These are phyloP conservation scores for Jacaranda mimosifolia DNA, from an alignment of 257 asterid genomes.

Conservation along the genomic window DNA sequence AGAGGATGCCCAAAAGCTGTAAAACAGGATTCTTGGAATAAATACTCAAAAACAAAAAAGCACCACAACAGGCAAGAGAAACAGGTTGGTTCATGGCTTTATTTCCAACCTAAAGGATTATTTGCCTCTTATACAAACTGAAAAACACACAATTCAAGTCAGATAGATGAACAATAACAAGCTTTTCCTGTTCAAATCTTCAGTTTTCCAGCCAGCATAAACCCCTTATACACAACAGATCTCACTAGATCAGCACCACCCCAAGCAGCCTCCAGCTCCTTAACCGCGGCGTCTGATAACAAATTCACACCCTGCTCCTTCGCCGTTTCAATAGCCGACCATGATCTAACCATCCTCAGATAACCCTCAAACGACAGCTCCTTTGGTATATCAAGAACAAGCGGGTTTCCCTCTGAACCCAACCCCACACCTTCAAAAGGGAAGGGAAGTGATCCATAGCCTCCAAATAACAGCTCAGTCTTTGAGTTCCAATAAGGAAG, in stretches of 20 bases:
- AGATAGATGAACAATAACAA: background rate
- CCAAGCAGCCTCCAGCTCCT: constrained; percentile 51
- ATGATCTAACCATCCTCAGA: constrained; percentile 37
- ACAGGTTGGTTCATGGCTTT: too few species aligned
- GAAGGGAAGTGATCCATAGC: constrained; percentile 38
- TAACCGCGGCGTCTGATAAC: constrained; percentile 25
- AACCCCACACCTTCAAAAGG: constrained; percentile 47
- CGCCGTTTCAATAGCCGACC: constrained; percentile 45
- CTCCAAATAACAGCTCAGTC: background rate
- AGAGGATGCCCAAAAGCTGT: too few species aligned
- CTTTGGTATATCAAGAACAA: constrained; percentile 38
- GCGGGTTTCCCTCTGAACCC: constrained; percentile 40
- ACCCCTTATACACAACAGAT: constrained; percentile 35
- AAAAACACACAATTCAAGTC: background rate
- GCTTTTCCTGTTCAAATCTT: constrained; percentile 5
- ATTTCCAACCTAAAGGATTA: too few species aligned
- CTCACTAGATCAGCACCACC: constrained; percentile 37
- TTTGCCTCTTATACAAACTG: background rate
- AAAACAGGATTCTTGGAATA: too few species aligned
- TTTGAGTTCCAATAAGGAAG: constrained; percentile 41
- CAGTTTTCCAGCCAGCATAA: constrained; percentile 39
- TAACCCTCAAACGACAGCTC: constrained; percentile 37
- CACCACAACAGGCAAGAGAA: too few species aligned
- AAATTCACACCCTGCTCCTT: constrained; percentile 48
- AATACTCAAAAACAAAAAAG: too few species aligned